These are phyloP conservation scores for Carex littledalei DNA, from an alignment of 176 grass and related monocot genomes.

Conservation along the genomic window DNA sequence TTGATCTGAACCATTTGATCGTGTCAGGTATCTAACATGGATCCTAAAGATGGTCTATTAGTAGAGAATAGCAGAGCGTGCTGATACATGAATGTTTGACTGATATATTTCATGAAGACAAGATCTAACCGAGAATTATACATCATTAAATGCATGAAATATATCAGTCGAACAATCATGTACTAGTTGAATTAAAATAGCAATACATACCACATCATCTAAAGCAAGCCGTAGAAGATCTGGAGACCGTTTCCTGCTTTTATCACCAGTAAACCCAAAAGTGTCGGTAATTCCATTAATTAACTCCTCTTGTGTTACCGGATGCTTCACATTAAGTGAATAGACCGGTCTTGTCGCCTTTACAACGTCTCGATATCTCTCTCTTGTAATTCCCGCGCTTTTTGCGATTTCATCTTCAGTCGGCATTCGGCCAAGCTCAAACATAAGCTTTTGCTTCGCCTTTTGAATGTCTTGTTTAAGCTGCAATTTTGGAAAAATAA, in stretches of 20 bases:
- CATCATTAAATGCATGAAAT: background rate
- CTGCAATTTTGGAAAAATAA: conserved; percentile 19
- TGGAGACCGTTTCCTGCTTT: conserved; percentile 32
- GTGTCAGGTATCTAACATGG: background rate
- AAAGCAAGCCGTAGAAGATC: conserved; percentile 72
- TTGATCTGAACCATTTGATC: background rate
- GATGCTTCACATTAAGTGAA: conserved; percentile 72
- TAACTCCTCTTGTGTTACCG: conserved; percentile 72
- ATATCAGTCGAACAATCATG: no score
- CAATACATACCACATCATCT: conserved; percentile 63
- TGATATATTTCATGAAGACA: background rate
- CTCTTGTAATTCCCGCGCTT: conserved; percentile 38
- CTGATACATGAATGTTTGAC: background rate
- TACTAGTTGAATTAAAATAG: background rate
- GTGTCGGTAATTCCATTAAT: conserved; percentile 63
- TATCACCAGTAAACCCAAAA: conserved; percentile 47
- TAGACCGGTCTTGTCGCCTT: conserved; percentile 47
- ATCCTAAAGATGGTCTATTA: background rate
- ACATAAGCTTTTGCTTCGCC: conserved; percentile 45
- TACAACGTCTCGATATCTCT: conserved; percentile 64
- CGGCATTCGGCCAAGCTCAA: conserved; percentile 66
- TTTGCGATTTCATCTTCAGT: conserved; percentile 51
- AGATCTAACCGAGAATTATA: background rate
- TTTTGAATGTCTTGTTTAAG: conserved; percentile 53
- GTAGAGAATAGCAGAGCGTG: background rate